These are phyloP conservation scores for Picea abies DNA, from an alignment of 83 land plant genomes.

Conservation along the genomic window DNA sequence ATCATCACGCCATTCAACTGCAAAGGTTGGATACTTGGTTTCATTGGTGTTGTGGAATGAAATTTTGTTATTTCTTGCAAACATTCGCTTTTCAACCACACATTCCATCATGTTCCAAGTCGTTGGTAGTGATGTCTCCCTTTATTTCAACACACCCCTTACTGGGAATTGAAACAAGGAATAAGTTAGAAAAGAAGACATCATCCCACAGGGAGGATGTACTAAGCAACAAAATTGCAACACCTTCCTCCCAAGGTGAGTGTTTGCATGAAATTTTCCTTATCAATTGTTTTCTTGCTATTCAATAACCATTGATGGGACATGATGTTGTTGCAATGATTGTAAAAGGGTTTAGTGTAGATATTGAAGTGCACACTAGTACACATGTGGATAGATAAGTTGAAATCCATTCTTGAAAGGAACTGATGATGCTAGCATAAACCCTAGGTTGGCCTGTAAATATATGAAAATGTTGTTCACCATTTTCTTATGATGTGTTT, in stretches of 20 bases:
- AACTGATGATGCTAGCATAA: slow-evolving; percentile 67
- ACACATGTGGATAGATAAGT: slow-evolving; percentile 57
- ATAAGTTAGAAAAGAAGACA: slow-evolving; percentile 10
- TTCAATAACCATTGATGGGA: slow-evolving; percentile 74
- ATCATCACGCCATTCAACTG: too few relatives aligned
- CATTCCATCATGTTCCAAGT: too few relatives aligned
- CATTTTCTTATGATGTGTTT: too few relatives aligned
- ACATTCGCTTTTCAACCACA: too few relatives aligned
- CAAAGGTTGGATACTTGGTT: too few relatives aligned
- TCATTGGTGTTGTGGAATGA: too few relatives aligned
- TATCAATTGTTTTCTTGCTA: slow-evolving; percentile 86
- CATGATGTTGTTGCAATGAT: slow-evolving; percentile 59
- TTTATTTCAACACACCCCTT: too few relatives aligned
- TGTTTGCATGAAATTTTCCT: slow-evolving; percentile 82
- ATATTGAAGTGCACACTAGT: slow-evolving; percentile 59
- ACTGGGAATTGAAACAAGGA: too few relatives aligned
- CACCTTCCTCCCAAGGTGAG: slow-evolving; percentile 22
- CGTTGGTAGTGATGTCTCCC: too few relatives aligned
- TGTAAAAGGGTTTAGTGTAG: slow-evolving; percentile 46
- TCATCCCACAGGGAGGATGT: slow-evolving; percentile 61
- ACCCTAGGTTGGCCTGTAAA: slow-evolving; percentile 29
- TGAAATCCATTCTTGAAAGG: slow-evolving; percentile 36
- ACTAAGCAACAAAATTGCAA: slow-evolving; percentile 31
- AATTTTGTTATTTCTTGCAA: too few relatives aligned
- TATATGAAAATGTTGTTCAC: too few relatives aligned